Evolutionary conservation across 2,329 filamentous ascomycete genomes (phyloP), one percentile per base, ranked within the genome.

Genomic region (Triangularia verruculosa): DNA sequence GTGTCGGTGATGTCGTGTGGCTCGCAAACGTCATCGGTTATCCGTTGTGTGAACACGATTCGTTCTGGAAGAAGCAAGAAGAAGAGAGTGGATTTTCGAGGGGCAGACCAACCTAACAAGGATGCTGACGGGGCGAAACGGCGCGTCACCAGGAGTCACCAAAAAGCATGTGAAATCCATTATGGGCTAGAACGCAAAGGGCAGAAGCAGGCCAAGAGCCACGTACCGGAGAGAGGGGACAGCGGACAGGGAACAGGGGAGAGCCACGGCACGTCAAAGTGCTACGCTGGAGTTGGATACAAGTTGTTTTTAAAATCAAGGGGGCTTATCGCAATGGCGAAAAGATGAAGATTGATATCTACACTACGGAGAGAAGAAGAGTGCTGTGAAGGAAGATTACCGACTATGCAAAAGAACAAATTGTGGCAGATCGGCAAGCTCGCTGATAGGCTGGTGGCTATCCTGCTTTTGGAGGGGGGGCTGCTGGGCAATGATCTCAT

Each of bases 61-160:
- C n/a, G 39, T 47, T 47, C 39, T 47, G 39, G 39, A 47, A 47
- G 39, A 47, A 47, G 39, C 39, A 47, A 47, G n/a, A 20, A 47
- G 39, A 47, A 47, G 39, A 47, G 39, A 47, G 39, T 20, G 61
- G 51, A 28, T 51, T 39, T 15, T 58, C 61, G 59, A 47, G 39
- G 39, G 39, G 39, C 39, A 47, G 52, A 13, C 6, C 15, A 32
- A 25, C n/a, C 24, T 27, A 28, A 15, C 54, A 34, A 34, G 28
- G 54, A 34, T 34, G 28, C 15, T 22, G 54, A 17, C 39, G 39
- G 39, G 39, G 39, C 39, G 39, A 47, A 47, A 47, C 39, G 39
- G 39, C 39, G 39, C 39, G 39, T 20, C 39, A 47, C n/a, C n/a
- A n/a, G n/a, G n/a, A n/a, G n/a, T n/a, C n/a, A n/a, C n/a, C n/a